Evolutionary conservation across 345 rosid genomes (phyloP), one percentile per base, ranked within the genome.

Genomic region (Triadica sebifera): DNA sequence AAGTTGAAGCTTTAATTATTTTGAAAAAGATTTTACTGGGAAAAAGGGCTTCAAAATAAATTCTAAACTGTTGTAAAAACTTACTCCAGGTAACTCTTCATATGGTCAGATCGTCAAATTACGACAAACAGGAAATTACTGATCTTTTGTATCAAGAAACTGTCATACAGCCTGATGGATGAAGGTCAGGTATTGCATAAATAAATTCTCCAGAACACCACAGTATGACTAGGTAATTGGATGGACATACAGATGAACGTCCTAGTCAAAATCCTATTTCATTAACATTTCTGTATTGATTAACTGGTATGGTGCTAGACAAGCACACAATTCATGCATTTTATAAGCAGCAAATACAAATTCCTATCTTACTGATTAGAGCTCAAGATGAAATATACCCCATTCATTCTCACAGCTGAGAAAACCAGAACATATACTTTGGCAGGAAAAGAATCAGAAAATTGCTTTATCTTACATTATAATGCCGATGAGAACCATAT

Each of bases 401-500:
- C 49, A 65, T 17, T 12, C 51, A 65, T 39, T 41, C 67, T 19
- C 20, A 47, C 22, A 24, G 8, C 37, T 47, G 41, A 49, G 24
- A 62, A 61, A 46, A 50, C 45, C 34, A 62, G 15, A 62, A 49
- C 29, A 41, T 57, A 37, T 50, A 71, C 46, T 6, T 59, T 34
- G 24, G 56, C 17, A 20, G 51, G 34, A 62, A 73, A 37, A 9
- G 6, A 16, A 6, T 13, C 11, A 53, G 49, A 53, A 66, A 13
- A 8, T 55, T 38, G 39, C 8, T 39, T 3, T 55, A 60, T 69
- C 96, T 91, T 88, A 91, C 97, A 75, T 78, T 88, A 74, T 89
- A 93, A 84, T 93, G 98, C 9, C 76, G 84, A 84, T 90, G 94
- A 55, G 81, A 82, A 60, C 96, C 98, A 75, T 89, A 90, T 65